Percentiles rank a stretch among this genome's conserved stretches.
These are phyloP conservation scores for Ministeria vibrans DNA, from an alignment of 78 protist genomes.

Conservation along the genomic window DNA sequence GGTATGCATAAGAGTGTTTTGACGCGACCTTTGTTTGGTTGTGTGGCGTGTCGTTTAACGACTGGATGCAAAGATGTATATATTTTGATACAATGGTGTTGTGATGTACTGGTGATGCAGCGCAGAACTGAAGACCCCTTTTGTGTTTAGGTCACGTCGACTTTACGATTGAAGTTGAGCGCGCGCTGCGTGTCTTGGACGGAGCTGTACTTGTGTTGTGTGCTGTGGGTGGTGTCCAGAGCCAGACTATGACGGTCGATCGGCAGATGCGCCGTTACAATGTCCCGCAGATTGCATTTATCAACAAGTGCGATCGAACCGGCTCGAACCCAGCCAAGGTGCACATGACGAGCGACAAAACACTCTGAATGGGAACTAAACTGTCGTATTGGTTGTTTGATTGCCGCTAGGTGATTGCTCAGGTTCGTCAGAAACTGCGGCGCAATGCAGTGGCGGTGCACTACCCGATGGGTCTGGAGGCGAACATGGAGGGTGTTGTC, in stretches of 20 bases:
- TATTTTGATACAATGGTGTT: neutral
- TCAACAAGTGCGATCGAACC: neutral
- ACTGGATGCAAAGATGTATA: neutral
- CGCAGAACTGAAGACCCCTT: no score
- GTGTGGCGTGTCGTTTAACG: neutral
- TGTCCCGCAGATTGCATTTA: neutral
- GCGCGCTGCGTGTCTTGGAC: conserved; percentile 83
- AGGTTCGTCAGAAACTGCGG: conserved; percentile 55
- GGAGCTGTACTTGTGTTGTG: conserved; percentile 85
- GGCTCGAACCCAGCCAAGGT: neutral
- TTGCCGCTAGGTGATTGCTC: conserved; percentile 22
- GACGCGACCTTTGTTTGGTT: no score
- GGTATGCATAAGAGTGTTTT: conserved; percentile 20
- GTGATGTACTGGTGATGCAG: no score
- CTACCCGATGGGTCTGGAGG: conserved; percentile 69
- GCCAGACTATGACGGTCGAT: neutral
- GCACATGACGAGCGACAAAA: neutral
- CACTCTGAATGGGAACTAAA: neutral
- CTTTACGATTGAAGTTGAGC: conserved; percentile 95
- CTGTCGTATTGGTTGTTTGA: neutral
- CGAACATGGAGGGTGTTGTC: conserved; percentile 63
- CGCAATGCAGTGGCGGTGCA: conserved; percentile 79
- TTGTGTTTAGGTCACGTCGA: conserved; percentile 96
- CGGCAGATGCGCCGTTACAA: neutral
- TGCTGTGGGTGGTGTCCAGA: conserved; percentile 6